Evolutionary conservation across 768 basidiomycete species (phyloP).

Genomic region (Inosperma sp.): DNA sequence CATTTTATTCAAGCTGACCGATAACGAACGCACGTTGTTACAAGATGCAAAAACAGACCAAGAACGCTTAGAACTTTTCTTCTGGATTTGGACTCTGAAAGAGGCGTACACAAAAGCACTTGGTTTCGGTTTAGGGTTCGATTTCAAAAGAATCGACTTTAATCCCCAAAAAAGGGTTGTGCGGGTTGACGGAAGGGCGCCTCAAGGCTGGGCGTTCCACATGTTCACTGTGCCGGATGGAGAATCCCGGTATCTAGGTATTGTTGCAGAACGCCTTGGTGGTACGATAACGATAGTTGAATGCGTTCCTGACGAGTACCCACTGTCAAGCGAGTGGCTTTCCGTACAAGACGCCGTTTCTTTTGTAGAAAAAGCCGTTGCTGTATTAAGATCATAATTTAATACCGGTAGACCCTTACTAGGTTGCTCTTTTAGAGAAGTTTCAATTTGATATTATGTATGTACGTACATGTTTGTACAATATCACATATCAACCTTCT

Average conservation of each 20-base stretch:
- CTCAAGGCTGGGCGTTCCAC: constrained; percentile 63
- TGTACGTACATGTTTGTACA: neutral
- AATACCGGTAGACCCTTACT: constrained; percentile 3
- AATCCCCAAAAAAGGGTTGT: constrained; percentile 49
- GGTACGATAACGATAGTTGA: constrained; percentile 6
- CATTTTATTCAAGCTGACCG: too few relatives aligned
- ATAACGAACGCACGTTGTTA: constrained; percentile 37
- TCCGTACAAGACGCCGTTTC: constrained; percentile 42
- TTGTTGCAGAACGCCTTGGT: constrained; percentile 59
- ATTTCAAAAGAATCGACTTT: constrained; percentile 74
- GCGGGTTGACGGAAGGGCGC: constrained; percentile 52
- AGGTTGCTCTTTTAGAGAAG: neutral
- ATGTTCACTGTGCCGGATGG: constrained; percentile 51
- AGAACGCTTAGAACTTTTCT: constrained; percentile 60
- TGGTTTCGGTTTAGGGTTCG: constrained; percentile 78
- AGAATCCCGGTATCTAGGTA: constrained; percentile 57
- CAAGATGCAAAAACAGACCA: constrained; percentile 38
- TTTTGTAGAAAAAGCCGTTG: constrained; percentile 46
- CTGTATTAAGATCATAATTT: constrained; percentile 28
- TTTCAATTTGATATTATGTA: neutral
- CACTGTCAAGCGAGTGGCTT: constrained; percentile 37
- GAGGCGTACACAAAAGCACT: constrained; percentile 90
- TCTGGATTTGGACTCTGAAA: constrained; percentile 87
- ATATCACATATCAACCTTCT: constrained; percentile 6
- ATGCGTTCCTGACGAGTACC: constrained; percentile 22